These are phyloP conservation scores for Solanum stenotomum DNA, from an alignment of 257 asterid species.

Conservation along the genomic window DNA sequence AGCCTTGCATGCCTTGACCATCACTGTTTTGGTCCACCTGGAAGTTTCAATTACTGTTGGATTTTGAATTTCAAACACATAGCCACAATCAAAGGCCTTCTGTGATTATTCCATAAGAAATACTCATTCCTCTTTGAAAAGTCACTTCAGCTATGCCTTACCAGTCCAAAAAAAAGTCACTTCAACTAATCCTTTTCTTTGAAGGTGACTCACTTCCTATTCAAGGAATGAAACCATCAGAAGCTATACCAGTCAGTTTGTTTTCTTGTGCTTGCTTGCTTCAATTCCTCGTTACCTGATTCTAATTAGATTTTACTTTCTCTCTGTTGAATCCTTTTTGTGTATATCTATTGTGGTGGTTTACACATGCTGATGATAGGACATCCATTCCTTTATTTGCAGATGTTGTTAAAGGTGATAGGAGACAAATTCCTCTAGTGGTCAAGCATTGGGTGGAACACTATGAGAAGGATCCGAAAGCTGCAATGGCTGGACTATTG, in stretches of 20 bases:
- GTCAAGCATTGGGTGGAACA: conserved; percentile 82
- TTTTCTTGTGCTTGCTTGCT: neutral
- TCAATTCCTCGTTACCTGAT: neutral
- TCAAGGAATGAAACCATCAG: neutral
- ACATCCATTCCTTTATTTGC: conserved; percentile 13
- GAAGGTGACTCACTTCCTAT: neutral
- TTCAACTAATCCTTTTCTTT: neutral
- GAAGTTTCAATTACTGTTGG: neutral
- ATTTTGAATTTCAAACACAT: neutral
- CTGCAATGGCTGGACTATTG: conserved; percentile 69
- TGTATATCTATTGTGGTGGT: neutral
- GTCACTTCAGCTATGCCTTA: neutral
- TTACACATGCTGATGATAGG: neutral
- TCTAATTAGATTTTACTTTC: neutral
- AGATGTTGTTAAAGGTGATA: conserved; percentile 74
- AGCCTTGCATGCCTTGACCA: neutral
- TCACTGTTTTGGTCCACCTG: neutral
- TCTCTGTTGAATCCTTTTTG: neutral
- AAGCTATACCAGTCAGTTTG: neutral
- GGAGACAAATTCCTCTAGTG: conserved; percentile 68
- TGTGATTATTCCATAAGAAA: neutral
- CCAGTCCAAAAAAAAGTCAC: neutral
- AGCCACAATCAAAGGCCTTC: neutral
- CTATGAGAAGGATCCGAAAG: conserved; percentile 61
- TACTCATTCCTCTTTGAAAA: neutral